Base-by-base conservation (phyloP, 2,329 filamentous ascomycete species). In the Monosporascus ibericus region DNA sequence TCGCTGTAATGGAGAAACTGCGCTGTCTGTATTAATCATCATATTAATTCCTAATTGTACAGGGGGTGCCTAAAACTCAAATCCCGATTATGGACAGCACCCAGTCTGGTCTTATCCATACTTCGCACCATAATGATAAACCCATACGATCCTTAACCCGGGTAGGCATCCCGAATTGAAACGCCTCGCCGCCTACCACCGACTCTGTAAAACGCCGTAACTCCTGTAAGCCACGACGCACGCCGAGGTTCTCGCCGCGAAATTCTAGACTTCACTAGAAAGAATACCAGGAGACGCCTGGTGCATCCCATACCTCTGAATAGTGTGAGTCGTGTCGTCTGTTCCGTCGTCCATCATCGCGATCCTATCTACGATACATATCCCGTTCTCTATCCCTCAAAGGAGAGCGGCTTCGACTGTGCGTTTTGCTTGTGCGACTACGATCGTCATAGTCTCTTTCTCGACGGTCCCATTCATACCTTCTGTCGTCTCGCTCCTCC, bases 291-390 rank as follows among this genome's bases (percentile, higher is more conserved):
- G 20, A 11, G n/a, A 4, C 18, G 15, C 18, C 9, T 22, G 42
- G 42, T 18, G 9, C 9, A 18, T 20, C 20, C 39, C 20, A n/a
- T 18, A 20, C 7, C 8, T 11, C 39, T 42, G n/a, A 42, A 11
- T 18, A 20, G 7, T 20, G 14, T 20, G 18, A n/a, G n/a, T 14
- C 39, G 9, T 14, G 9, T 42, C 17, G 11, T 20, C 39, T 30
- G 9, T 30, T 30, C 9, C 27, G 2, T 30, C 27, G 27, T 30
- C 27, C 27, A 22, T 20, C 39, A 18, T n/a, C 47, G 55, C 58
- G 56, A 58, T 60, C 36, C 64, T 75, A 79, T 69, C 77, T 72
- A 54, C 77, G 75, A 64, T 80, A 79, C 44, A 70, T 60, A 49
- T 79, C 77, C 49, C 75, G 70, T 42, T 81, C 77, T 34, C 74